Conservation (phyloP, 202 grass and related monocot species). For the Hordeum pubiflorum region DNA sequence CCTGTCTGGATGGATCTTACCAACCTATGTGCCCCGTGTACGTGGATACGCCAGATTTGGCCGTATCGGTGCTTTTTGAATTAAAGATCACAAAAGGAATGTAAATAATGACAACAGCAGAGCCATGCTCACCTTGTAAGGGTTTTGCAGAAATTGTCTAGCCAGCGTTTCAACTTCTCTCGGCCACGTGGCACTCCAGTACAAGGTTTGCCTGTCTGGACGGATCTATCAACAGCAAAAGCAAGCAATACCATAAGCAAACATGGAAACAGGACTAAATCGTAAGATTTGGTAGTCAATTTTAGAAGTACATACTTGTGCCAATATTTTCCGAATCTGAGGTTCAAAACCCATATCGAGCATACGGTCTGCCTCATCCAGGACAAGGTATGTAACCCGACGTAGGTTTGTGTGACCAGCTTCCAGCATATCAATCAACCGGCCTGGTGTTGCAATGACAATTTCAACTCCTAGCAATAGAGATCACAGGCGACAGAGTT, state of each 20-base stretch:
- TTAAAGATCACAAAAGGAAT: background rate
- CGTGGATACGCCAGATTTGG: background rate
- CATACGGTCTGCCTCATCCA: slow-evolving; percentile 97
- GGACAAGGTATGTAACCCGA: slow-evolving; percentile 80
- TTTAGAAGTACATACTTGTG: slow-evolving; percentile 48
- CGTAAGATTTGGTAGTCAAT: background rate
- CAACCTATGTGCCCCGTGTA: background rate
- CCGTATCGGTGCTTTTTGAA: background rate
- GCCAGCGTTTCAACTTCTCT: slow-evolving; percentile 86
- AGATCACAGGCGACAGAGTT: background rate
- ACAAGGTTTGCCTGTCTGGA: slow-evolving; percentile 92
- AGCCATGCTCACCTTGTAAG: slow-evolving; percentile 59
- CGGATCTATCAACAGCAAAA: slow-evolving; percentile 59
- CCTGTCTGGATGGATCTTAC: slow-evolving; percentile 79
- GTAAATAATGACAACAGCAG: background rate
- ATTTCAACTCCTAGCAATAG: slow-evolving; percentile 70
- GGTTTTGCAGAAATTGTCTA: slow-evolving; percentile 82
- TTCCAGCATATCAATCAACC: slow-evolving; percentile 94
- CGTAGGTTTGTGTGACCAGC: slow-evolving; percentile 73
- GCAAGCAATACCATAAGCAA: background rate
- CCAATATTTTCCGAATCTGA: slow-evolving; percentile 91
- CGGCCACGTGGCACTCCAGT: slow-evolving; percentile 97
- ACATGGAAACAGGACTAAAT: background rate
- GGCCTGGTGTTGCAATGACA: slow-evolving; percentile 80
- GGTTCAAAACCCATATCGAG: slow-evolving; percentile 98